These are phyloP conservation scores for Dictyophora rubrovolvata DNA, from an alignment of 768 basidiomycete species.

Conservation along the genomic window DNA sequence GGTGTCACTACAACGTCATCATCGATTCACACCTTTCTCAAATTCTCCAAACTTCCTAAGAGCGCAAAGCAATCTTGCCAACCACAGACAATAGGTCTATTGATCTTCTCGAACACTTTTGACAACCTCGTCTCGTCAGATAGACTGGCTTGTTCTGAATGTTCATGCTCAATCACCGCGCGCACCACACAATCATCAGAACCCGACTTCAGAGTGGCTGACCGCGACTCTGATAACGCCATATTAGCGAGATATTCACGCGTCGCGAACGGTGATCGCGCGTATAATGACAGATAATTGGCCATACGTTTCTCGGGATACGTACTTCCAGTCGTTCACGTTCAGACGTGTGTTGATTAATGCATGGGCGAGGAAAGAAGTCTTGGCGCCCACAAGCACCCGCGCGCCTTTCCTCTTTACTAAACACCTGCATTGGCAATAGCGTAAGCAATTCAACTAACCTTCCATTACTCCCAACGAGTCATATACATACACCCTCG, in stretches of 20 bases:
- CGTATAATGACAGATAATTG: neutral
- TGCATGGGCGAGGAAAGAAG: neutral
- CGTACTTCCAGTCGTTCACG: neutral
- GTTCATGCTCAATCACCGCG: neutral
- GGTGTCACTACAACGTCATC: neutral
- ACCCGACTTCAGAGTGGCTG: neutral
- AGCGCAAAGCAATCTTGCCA: neutral
- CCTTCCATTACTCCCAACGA: too few species aligned
- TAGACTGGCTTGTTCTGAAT: neutral
- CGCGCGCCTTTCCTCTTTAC: neutral
- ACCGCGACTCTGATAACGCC: neutral
- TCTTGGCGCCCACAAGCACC: neutral
- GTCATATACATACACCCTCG: neutral
- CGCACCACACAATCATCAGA: neutral
- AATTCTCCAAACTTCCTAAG: neutral
- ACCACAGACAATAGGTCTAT: neutral
- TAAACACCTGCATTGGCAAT: neutral
- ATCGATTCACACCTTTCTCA: neutral
- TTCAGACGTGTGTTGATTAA: neutral
- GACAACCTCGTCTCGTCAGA: neutral
- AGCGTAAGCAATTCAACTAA: neutral
- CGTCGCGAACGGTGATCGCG: constrained; percentile 1
- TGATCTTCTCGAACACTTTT: neutral
- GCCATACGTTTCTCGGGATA: neutral
- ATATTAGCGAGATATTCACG: neutral